Percentiles rank a stretch among this genome's conserved stretches.
Conservation (phyloP, 192 early-diverging fungal genomes). For the Dimargaris xerosporica region DNA sequence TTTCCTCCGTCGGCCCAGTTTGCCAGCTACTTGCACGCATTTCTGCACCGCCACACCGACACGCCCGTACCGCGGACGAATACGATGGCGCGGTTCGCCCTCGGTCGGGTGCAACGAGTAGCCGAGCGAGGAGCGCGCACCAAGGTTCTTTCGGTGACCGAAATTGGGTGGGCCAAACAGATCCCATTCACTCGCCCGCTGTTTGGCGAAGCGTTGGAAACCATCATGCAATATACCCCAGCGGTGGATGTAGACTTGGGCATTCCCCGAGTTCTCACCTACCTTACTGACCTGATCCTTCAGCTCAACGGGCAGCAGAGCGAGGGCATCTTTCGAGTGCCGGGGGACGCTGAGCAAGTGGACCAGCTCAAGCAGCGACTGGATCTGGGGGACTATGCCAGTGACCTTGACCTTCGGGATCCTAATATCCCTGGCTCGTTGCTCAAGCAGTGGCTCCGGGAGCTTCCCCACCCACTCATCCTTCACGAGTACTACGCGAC, state of each 20-base stretch:
- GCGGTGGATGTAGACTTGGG: slow-evolving; percentile 30
- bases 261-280: slow-evolving; percentile 69
- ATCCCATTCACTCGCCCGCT: slow-evolving; percentile 73
- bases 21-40: slow-evolving; percentile 66
- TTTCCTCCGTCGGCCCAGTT: slow-evolving; percentile 88
- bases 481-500: slow-evolving; percentile 57
- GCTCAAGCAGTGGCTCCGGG: slow-evolving; percentile 86
- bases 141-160: slow-evolving; percentile 49
- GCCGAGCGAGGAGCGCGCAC: slow-evolving; percentile 65
- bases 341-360: slow-evolving; percentile 79
- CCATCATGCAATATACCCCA: slow-evolving; percentile 51
- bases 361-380: slow-evolving; percentile 57
- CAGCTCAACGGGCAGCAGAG: slow-evolving; percentile 58
- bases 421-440: slow-evolving; percentile 86
- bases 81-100: slow-evolving; percentile 17
- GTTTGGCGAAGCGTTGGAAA: slow-evolving; percentile 79
- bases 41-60: slow-evolving; percentile 47
- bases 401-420: slow-evolving; percentile 51
- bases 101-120: slow-evolving; percentile 35
- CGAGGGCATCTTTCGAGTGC: slow-evolving; percentile 94
- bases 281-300: slow-evolving; percentile 57
- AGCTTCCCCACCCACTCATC: slow-evolving; percentile 82
- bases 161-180: slow-evolving; percentile 55
- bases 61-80: slow-evolving; percentile 31
- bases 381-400: slow-evolving; percentile 64